Evolutionary conservation across 139 green algal genomes (phyloP).

Genomic region (Trebouxia sp.): DNA sequence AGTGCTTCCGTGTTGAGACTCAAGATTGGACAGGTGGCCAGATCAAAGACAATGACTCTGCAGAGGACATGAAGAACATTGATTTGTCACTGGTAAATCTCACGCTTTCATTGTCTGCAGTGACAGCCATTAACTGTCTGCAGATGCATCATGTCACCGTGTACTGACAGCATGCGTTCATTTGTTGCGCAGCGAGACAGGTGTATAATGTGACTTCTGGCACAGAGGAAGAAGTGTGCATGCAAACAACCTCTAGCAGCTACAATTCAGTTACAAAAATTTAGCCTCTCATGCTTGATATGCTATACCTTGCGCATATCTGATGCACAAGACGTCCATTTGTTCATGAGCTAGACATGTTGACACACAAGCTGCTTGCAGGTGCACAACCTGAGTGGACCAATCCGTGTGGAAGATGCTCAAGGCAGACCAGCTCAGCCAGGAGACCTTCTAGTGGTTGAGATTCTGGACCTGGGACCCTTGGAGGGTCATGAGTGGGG

Average conservation of each 20-base stretch:
- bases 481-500: slow-evolving; percentile 66
- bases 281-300: no score
- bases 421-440: slow-evolving; percentile 54
- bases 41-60: slow-evolving; percentile 72
- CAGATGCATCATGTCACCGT: no score
- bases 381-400: slow-evolving; percentile 72
- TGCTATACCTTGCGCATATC: neutral
- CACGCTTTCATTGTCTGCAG: no score
- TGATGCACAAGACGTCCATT: neutral
- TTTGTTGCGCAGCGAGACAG: no score
- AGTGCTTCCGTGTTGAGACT: slow-evolving; percentile 73
- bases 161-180: no score
- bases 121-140: no score
- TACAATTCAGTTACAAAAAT: no score
- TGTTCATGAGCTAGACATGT: neutral
- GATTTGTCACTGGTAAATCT: slow-evolving; percentile 49
- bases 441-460: slow-evolving; percentile 73
- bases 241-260: no score
- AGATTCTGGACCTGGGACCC: slow-evolving; percentile 72
- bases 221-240: no score
- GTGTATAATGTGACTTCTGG: no score
- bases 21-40: slow-evolving; percentile 73
- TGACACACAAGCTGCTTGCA: neutral
- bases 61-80: slow-evolving; percentile 74
- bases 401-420: slow-evolving; percentile 56